phyloP scores from a whole-genome alignment of 192 early-diverging fungal species.

The Coemansia sp. region DNA sequence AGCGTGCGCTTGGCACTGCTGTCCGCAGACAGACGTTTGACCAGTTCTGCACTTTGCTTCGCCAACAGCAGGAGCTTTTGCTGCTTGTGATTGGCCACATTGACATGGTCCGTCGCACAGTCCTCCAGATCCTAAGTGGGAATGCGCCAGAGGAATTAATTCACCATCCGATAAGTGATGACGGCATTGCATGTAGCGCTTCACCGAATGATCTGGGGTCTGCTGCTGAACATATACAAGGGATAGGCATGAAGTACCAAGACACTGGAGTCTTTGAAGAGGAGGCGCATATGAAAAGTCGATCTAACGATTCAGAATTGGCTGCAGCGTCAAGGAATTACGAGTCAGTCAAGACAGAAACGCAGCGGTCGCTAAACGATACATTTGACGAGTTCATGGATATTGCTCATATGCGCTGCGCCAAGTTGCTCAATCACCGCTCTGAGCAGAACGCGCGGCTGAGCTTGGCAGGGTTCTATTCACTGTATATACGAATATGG shows the following conservation, averaged over 20 bases:
- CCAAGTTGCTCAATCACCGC: constrained; percentile 82
- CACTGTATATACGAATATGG: constrained; percentile 76
- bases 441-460: constrained; percentile 88
- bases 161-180: background rate
- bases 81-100: constrained; percentile 72
- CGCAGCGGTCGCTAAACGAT: constrained; percentile 68
- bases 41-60: constrained; percentile 75
- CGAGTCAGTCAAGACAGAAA: constrained; percentile 35
- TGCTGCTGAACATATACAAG: background rate
- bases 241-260: background rate
- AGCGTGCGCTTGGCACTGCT: constrained; percentile 53
- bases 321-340: constrained; percentile 13
- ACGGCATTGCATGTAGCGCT: constrained; percentile 1
- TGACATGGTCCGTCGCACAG: constrained; percentile 68
- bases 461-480: constrained; percentile 83
- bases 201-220: background rate
- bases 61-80: constrained; percentile 73
- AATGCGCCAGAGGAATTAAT: constrained; percentile 47
- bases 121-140: constrained; percentile 64
- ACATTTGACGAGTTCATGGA: constrained; percentile 81
- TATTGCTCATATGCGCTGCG: constrained; percentile 80
- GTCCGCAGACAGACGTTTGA: constrained; percentile 83
- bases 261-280: background rate
- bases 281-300: background rate
- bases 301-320: background rate